Percentiles rank a stretch among this genome's conserved stretches.
These are phyloP conservation scores for Zoysia matrella DNA, from an alignment of 202 grass and related monocot species.

Conservation along the genomic window DNA sequence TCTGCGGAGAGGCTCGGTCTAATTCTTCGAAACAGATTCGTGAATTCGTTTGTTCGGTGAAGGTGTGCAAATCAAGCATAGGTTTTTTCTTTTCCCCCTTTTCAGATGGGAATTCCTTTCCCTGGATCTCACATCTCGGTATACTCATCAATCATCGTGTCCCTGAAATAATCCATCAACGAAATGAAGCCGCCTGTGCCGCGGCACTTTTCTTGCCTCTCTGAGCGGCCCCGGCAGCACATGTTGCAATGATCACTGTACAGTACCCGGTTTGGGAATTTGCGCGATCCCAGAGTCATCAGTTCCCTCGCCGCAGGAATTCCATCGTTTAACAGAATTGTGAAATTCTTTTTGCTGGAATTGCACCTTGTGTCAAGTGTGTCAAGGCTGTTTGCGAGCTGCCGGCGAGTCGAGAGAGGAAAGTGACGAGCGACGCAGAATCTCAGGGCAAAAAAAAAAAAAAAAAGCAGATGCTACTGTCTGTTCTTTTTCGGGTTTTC, in stretches of 20 bases:
- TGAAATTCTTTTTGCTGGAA: neutral
- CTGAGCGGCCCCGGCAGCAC: neutral
- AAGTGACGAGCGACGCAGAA: slow-evolving; percentile 17
- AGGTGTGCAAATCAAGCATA: slow-evolving; percentile 46
- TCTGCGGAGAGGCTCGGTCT: slow-evolving; percentile 22
- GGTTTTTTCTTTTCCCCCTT: slow-evolving; percentile 5
- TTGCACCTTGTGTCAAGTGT: neutral
- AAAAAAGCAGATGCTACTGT: slow-evolving; percentile 23
- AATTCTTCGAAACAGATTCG: slow-evolving; percentile 34
- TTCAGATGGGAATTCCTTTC: slow-evolving; percentile 35
- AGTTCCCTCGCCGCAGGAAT: neutral
- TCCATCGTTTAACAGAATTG: neutral
- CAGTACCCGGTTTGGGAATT: slow-evolving; percentile 33
- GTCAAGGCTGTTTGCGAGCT: neutral
- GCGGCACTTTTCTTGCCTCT: slow-evolving; percentile 18
- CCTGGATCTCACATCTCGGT: slow-evolving; percentile 27
- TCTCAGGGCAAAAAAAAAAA: neutral
- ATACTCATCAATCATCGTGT: slow-evolving; percentile 12
- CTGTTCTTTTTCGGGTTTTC: neutral
- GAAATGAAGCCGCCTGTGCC: slow-evolving; percentile 36
- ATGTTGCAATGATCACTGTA: slow-evolving; percentile 1
- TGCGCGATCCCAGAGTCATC: neutral
- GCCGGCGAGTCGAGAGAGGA: slow-evolving; percentile 16
- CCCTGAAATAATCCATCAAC: slow-evolving; percentile 30
- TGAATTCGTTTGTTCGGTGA: slow-evolving; percentile 52